Base-by-base conservation (phyloP, 805 yeast species). In the Lipomyces japonicus region DNA sequence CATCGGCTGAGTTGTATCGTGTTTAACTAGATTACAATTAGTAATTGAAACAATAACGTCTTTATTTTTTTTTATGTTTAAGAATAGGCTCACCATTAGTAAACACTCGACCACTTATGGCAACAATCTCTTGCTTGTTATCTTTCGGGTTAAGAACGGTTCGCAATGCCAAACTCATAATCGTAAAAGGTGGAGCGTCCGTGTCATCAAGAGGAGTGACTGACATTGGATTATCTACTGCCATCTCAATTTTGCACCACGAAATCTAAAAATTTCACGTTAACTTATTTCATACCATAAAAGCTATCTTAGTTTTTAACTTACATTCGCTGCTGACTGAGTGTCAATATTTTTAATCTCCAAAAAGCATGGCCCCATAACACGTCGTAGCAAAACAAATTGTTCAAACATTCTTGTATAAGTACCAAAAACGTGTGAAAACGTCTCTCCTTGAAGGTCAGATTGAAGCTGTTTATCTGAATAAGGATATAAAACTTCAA, bases 341-440 rank as follows among this genome's bases (percentile, higher is more conserved):
- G 85, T 84, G 54, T 82, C 81, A 42, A 82, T 84, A 44, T 78
- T 75, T 38, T 75, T 72, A 45, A 93, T 74, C 42, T 84, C 84
- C 45, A 93, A 71, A 98, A 98, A 93, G 66, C 97, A 89, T 2
- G 98, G 98, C 7, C 98, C 98, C 96, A 88, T 90, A 39, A 93
- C 75, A 59, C 84, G 82, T 60, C 86, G 75, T 65, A 83, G 87
- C 23, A 90, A 61, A 9, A 88, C 93, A 67, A 93, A 88, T 10
- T 86, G 75, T 71, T 93, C 98, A 65, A 93, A 89, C 22, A 86
- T 72, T 48, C 76, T 75, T 2, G 93, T 67, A 51, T 74, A 78
- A 2, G 86, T 74, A 43, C 97, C 97, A 70, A 89, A 88, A 2
- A 88, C 86, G 50, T 79, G 84, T 7, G 75, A 70, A 63, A 86